These are phyloP conservation scores for Zoysia japonica DNA, from an alignment of 176 grass and related monocot genomes.

Conservation along the genomic window DNA sequence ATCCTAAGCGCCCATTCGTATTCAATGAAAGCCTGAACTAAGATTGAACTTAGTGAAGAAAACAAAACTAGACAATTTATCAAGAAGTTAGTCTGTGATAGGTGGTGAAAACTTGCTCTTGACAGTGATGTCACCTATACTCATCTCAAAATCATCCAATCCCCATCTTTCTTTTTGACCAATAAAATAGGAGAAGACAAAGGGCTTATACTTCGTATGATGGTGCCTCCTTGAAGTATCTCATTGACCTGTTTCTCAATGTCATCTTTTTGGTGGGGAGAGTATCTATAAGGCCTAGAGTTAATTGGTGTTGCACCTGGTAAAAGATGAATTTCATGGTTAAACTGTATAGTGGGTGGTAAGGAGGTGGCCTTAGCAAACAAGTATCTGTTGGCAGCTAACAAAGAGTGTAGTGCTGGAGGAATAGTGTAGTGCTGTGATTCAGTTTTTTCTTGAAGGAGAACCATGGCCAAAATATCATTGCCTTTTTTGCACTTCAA, in stretches of 20 bases:
- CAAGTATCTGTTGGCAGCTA: no score
- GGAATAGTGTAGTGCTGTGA: no score
- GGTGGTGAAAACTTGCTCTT: not conserved
- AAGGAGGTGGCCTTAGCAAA: not conserved
- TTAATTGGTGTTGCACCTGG: not conserved
- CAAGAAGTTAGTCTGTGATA: not conserved
- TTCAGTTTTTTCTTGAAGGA: no score
- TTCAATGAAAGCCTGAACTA: not conserved
- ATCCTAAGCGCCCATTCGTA: not conserved
- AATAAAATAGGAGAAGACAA: not conserved
- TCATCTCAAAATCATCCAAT: not conserved
- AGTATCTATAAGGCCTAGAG: not conserved
- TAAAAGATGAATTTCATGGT: not conserved
- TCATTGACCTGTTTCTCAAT: not conserved
- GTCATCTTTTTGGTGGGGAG: not conserved
- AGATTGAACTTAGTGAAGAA: not conserved
- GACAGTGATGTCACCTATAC: not conserved
- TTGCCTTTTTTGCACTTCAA: no score
- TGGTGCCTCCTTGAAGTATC: fast-evolving
- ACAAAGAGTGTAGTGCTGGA: no score
- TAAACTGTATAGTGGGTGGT: not conserved
- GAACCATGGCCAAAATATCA: no score
- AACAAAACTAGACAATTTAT: fast-evolving
- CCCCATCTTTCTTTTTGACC: not conserved
- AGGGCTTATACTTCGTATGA: not conserved